Evolutionary conservation across 129 eudicot species (phyloP).

Genomic region (Ambrosia trifida): DNA sequence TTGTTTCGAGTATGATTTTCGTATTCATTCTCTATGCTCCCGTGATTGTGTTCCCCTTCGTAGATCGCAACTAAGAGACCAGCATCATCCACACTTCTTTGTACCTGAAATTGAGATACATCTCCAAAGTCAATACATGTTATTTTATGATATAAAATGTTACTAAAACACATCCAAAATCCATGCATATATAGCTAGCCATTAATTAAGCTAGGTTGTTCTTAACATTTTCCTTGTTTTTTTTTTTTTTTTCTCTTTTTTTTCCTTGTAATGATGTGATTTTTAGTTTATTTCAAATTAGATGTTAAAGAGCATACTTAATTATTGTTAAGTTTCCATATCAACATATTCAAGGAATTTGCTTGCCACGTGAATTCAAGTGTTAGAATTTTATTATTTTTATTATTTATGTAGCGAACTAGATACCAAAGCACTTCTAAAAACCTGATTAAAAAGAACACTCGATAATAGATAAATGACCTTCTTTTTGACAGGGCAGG

Average conservation of each 20-base stretch:
- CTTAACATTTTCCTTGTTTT: background rate
- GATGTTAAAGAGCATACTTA: background rate
- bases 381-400: too few relatives aligned
- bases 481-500: constrained; percentile 87
- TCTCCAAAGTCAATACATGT: background rate
- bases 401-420: too few relatives aligned
- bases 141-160: background rate
- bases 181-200: background rate
- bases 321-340: too few relatives aligned
- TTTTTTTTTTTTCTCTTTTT: too few relatives aligned
- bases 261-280: background rate
- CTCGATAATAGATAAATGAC: constrained; percentile 15
- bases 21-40: constrained; percentile 12
- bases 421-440: too few relatives aligned
- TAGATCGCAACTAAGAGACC: constrained; percentile 61
- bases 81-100: constrained; percentile 71
- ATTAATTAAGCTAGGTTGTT: background rate
- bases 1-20: constrained; percentile 2
- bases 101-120: constrained; percentile 30
- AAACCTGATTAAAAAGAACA: too few relatives aligned
- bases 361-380: too few relatives aligned
- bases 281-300: background rate
- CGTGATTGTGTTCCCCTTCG: constrained; percentile 82
- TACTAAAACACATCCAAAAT: background rate
- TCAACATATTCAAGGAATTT: too few relatives aligned